Evolutionary conservation across 495 filamentous ascomycete species (phyloP).

Genomic region (Neurospora hispaniola): DNA sequence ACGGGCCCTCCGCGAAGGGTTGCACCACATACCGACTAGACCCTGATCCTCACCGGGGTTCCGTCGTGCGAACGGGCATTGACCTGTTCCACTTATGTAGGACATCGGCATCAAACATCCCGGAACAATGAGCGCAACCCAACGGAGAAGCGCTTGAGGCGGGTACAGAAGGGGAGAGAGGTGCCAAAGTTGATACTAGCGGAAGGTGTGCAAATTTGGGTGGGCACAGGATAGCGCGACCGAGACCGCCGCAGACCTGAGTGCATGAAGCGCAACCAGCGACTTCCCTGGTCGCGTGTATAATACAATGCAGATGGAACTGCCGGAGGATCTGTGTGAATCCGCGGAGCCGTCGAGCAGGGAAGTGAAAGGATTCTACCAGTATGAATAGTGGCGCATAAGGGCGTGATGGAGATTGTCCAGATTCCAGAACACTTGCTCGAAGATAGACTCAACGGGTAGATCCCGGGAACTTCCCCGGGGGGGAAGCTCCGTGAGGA

Average conservation of each 20-base stretch:
- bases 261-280: background rate
- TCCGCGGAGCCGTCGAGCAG: background rate
- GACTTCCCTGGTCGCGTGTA: background rate
- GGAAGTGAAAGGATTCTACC: background rate
- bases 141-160: background rate
- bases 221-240: background rate
- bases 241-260: background rate
- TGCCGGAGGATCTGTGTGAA: background rate
- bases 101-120: background rate
- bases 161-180: background rate
- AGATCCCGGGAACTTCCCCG: background rate
- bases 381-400: background rate
- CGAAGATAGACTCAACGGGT: background rate
- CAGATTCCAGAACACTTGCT: background rate
- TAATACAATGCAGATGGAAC: background rate
- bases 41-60: background rate
- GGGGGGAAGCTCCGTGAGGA: background rate
- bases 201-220: background rate
- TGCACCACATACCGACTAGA: background rate
- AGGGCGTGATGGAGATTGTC: background rate
- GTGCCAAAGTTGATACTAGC: background rate
- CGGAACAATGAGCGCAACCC: background rate
- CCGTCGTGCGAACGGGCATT: background rate
- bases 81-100: background rate
- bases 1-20: background rate